phyloP scores from a whole-genome alignment of 129 eudicot genomes.

The Tagetes patula region DNA sequence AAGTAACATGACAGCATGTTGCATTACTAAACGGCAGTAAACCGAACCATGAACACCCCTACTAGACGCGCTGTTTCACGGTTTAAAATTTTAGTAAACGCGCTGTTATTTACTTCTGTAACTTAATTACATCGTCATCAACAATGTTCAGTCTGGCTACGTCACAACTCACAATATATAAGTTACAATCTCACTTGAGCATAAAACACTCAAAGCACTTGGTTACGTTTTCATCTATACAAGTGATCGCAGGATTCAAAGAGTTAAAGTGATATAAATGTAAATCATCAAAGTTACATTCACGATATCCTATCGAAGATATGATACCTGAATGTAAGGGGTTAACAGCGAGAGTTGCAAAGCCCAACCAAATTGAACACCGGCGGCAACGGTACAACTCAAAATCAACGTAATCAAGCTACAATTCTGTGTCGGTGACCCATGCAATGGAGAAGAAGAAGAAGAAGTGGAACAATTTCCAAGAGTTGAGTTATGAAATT shows the following conservation, averaged over 20 bases:
- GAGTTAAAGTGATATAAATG: not conserved
- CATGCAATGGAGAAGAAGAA: slow-evolving; percentile 28
- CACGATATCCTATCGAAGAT: not conserved
- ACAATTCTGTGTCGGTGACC: slow-evolving; percentile 26
- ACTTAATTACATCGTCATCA: slow-evolving; percentile 9
- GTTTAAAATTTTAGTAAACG: too few species aligned
- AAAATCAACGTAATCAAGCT: slow-evolving; percentile 62
- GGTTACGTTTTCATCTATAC: slow-evolving; percentile 9
- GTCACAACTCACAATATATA: slow-evolving; percentile 2
- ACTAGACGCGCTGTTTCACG: too few species aligned
- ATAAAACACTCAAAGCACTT: not conserved
- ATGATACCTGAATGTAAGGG: slow-evolving; percentile 80
- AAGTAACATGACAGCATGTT: not conserved
- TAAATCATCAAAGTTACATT: too few species aligned
- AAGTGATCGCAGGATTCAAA: slow-evolving; percentile 6
- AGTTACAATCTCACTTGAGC: not conserved
- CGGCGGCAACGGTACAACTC: slow-evolving; percentile 91
- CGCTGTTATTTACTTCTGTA: slow-evolving; percentile 2
- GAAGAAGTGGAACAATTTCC: slow-evolving; percentile 30
- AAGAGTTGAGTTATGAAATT: slow-evolving; percentile 28
- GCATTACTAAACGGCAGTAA: not conserved
- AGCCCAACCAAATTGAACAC: slow-evolving; percentile 98
- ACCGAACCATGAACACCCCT: too few species aligned
- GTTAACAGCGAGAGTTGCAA: slow-evolving; percentile 91
- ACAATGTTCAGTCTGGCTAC: not conserved